Evolutionary conservation across 1,139 yeast species (phyloP).

Genomic region (Pneumocystis murina): DNA sequence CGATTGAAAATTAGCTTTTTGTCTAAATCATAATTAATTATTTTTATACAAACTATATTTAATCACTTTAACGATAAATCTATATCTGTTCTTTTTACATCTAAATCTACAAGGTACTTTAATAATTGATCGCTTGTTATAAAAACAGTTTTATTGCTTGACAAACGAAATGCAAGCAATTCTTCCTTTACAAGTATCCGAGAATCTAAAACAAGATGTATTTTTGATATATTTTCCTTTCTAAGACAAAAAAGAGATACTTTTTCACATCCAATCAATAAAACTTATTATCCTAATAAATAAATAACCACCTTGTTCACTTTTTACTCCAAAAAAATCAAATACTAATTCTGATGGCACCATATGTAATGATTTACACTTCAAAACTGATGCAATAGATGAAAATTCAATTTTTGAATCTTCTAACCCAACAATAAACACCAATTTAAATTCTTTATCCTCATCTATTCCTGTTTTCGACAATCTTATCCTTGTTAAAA

Average conservation of each 20-base stretch:
- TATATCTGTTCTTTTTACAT: slow-evolving; percentile 39
- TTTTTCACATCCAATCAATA: not conserved
- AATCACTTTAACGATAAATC: slow-evolving; percentile 44
- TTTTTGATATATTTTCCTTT: slow-evolving; percentile 26
- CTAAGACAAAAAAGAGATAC: slow-evolving; percentile 19
- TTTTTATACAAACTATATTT: slow-evolving; percentile 23
- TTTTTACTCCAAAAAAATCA: slow-evolving; percentile 46
- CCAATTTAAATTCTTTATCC: slow-evolving; percentile 35
- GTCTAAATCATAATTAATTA: slow-evolving; percentile 24
- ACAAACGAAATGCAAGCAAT: slow-evolving; percentile 39
- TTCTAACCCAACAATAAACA: slow-evolving; percentile 63
- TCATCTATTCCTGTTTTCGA: not conserved
- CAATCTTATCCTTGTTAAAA: not conserved
- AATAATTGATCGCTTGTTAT: slow-evolving; percentile 36
- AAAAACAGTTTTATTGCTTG: slow-evolving; percentile 40
- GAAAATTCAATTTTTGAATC: slow-evolving; percentile 53
- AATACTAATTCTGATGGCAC: slow-evolving; percentile 69
- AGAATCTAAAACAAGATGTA: slow-evolving; percentile 53
- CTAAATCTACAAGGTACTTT: slow-evolving; percentile 41
- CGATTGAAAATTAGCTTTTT: slow-evolving; percentile 11
- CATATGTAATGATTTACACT: slow-evolving; percentile 71
- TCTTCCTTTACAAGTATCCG: slow-evolving; percentile 32
- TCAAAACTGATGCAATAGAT: slow-evolving; percentile 49
- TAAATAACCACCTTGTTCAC: slow-evolving; percentile 27
- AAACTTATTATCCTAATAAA: not conserved